phyloP scores from a whole-genome alignment of 2,329 filamentous ascomycete species.

The Botrytis hyacinthi region DNA sequence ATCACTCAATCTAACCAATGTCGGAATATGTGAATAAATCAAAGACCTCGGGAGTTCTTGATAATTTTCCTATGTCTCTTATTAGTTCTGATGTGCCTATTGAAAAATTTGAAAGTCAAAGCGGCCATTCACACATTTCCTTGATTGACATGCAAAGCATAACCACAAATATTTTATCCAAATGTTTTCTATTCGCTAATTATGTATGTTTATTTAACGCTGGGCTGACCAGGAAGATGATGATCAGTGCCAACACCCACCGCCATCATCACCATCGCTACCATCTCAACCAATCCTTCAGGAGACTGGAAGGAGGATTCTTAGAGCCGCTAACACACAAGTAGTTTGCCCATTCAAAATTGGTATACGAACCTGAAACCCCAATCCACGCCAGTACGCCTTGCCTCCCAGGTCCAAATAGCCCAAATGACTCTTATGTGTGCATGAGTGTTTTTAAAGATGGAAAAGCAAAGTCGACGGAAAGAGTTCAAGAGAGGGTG shows the following conservation, averaged over 20 bases:
- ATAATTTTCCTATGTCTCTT: neutral
- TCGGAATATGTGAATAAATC: neutral
- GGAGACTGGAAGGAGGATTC: neutral
- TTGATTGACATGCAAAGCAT: neutral
- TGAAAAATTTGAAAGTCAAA: neutral
- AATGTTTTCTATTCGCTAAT: neutral
- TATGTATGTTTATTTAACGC: neutral
- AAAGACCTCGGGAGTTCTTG: no score
- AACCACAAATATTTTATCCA: neutral
- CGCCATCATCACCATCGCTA: neutral
- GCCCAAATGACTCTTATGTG: neutral
- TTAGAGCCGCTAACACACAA: neutral
- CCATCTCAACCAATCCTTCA: neutral
- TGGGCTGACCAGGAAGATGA: neutral
- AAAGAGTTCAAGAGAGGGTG: neutral
- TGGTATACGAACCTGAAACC: neutral
- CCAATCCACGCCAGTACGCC: constrained; percentile 1
- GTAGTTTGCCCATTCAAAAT: constrained; percentile 3
- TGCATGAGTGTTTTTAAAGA: neutral
- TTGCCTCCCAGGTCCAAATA: constrained; percentile 15
- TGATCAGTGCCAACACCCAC: neutral
- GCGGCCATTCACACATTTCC: neutral
- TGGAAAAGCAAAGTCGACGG: constrained; percentile 2
- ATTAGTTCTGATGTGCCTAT: neutral
- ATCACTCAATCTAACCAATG: neutral